A percentile compares a stretch with the other conserved stretches of the same genome.
Conservation (phyloP, 177 flowering plant species). For the Vitis hybrid region DNA sequence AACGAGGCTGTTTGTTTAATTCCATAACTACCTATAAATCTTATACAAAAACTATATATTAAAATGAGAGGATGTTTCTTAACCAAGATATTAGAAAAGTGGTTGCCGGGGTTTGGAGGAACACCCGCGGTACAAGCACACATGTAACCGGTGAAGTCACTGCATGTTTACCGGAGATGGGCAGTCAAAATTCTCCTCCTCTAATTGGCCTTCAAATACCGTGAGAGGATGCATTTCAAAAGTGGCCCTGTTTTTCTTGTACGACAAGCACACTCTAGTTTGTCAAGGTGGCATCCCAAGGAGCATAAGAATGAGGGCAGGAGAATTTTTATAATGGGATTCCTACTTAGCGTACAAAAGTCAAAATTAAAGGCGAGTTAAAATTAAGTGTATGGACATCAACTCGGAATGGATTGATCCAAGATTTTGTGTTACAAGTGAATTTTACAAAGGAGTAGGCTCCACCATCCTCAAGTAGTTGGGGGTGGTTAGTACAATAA, state of each 20-base stretch:
- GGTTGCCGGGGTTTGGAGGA: conserved; percentile 42
- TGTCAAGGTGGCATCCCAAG: neutral
- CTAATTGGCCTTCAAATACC: conserved; percentile 3
- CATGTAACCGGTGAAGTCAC: conserved; percentile 39
- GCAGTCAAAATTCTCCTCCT: conserved; percentile 13
- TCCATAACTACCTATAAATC: too few relatives aligned
- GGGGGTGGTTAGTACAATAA: neutral
- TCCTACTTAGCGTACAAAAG: conserved; percentile 7
- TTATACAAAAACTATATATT: too few relatives aligned
- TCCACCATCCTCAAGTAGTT: neutral
- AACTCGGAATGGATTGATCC: neutral
- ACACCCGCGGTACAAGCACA: conserved; percentile 59
- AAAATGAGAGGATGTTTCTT: too few relatives aligned
- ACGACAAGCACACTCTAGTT: conserved; percentile 18
- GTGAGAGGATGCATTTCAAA: conserved; percentile 12
- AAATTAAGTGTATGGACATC: neutral
- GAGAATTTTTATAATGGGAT: conserved; percentile 1
- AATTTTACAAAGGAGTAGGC: neutral
- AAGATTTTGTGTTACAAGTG: too few relatives aligned
- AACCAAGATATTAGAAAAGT: conserved; percentile 11
- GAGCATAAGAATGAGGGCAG: neutral
- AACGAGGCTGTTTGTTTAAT: too few relatives aligned
- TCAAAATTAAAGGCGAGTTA: conserved; percentile 7
- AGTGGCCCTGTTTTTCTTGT: conserved; percentile 22
- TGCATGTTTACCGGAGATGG: conserved; percentile 33